Conservation (phyloP, 2,329 filamentous ascomycete genomes). For the Claviceps cyperi region DNA sequence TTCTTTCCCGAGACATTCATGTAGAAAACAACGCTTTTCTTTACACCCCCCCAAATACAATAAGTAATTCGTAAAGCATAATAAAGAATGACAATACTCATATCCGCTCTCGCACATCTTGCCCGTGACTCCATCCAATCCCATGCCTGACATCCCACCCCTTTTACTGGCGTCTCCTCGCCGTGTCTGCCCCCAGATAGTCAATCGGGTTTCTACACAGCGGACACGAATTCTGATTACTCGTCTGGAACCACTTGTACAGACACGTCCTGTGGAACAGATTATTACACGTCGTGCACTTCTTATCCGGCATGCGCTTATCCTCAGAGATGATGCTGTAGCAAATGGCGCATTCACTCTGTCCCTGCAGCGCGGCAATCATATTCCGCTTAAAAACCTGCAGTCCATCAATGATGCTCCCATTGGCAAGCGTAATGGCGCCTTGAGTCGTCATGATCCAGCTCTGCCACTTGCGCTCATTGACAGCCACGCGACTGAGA, state of each 20-base stretch:
- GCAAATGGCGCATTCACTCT: constrained; percentile 92
- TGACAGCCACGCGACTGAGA: constrained; percentile 71
- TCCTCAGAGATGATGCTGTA: constrained; percentile 87
- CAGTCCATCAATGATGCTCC: constrained; percentile 75
- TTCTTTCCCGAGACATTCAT: no score
- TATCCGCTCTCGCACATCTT: background rate
- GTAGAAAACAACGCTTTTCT: no score
- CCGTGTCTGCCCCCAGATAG: constrained; percentile 31
- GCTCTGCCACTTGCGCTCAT: constrained; percentile 81
- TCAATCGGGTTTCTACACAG: constrained; percentile 82
- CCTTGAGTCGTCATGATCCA: constrained; percentile 84
- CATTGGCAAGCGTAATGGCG: constrained; percentile 86
- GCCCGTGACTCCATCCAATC: background rate
- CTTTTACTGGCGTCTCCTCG: constrained; percentile 19
- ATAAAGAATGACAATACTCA: no score
- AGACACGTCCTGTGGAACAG: constrained; percentile 80
- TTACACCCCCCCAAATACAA: no score
- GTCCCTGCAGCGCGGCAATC: constrained; percentile 74
- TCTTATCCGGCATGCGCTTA: constrained; percentile 81
- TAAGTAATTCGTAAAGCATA: no score
- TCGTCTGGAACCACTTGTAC: constrained; percentile 95
- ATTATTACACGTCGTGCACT: constrained; percentile 85
- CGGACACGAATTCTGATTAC: constrained; percentile 82
- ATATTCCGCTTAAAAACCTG: constrained; percentile 78
- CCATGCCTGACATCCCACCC: background rate